Conservation (phyloP, 2,329 filamentous ascomycete genomes). For the Camptophora hylomeconis region DNA sequence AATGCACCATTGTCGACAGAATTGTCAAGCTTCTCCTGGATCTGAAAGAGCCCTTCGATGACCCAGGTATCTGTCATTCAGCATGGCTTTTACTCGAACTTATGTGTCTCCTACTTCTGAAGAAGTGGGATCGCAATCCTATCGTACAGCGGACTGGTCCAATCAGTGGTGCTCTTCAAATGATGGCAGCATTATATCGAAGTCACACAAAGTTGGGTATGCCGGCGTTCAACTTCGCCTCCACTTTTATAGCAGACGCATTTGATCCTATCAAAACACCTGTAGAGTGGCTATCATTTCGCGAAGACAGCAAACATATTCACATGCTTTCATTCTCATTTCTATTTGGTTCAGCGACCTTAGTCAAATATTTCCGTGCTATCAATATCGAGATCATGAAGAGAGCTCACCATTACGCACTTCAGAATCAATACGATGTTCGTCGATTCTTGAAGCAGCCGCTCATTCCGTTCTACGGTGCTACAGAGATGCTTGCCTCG, state of each 20-base stretch:
- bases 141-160: constrained; percentile 56
- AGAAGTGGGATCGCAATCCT: constrained; percentile 67
- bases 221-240: constrained; percentile 54
- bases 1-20: constrained; percentile 1
- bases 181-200: constrained; percentile 62
- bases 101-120: constrained; percentile 49
- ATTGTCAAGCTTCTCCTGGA: constrained; percentile 19
- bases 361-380: constrained; percentile 75
- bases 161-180: constrained; percentile 63
- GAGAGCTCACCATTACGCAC: constrained; percentile 51
- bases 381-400: constrained; percentile 85
- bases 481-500: constrained; percentile 47
- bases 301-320: constrained; percentile 46
- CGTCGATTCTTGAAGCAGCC: constrained; percentile 19
- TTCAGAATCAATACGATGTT: constrained; percentile 31
- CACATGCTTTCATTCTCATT: constrained; percentile 74
- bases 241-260: constrained; percentile 62
- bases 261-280: constrained; percentile 66
- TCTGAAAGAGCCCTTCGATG: constrained; percentile 5
- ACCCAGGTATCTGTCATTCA: no score
- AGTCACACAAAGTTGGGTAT: constrained; percentile 52
- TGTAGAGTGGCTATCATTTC: constrained; percentile 53
- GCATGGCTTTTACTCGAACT: constrained; percentile 11
- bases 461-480: constrained; percentile 38
- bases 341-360: constrained; percentile 57